These are phyloP conservation scores for Xeromyces bisporus DNA, from an alignment of 495 filamentous ascomycete genomes.

Conservation along the genomic window DNA sequence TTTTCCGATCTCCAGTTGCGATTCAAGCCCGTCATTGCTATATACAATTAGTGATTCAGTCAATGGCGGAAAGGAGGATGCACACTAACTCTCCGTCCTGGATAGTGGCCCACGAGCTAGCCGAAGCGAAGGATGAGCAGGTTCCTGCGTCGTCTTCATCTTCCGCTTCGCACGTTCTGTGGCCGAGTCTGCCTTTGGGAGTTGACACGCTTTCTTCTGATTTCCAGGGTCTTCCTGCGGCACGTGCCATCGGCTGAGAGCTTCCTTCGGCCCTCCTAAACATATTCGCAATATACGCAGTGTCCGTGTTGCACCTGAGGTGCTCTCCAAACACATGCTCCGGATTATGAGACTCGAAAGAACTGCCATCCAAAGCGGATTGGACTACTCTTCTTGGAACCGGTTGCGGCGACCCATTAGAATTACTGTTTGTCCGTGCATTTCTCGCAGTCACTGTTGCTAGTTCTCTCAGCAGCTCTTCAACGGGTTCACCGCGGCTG, in stretches of 20 bases:
- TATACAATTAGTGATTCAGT: too few relatives aligned
- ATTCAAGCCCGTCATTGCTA: too few relatives aligned
- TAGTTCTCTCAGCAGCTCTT: conserved; percentile 10
- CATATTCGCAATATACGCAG: background rate
- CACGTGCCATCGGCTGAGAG: background rate
- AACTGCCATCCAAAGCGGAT: too few relatives aligned
- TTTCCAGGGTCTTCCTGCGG: conserved; percentile 6
- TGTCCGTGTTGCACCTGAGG: too few relatives aligned
- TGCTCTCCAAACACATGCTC: too few relatives aligned
- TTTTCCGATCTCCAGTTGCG: too few relatives aligned
- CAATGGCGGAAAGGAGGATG: too few relatives aligned
- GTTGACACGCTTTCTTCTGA: conserved; percentile 1
- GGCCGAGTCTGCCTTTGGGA: background rate
- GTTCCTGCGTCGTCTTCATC: background rate
- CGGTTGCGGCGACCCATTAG: background rate
- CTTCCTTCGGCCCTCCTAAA: background rate
- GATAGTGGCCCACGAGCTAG: conserved; percentile 10
- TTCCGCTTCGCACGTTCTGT: conserved; percentile 1
- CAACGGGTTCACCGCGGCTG: conserved; percentile 8
- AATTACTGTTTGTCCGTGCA: background rate
- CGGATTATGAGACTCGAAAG: too few relatives aligned
- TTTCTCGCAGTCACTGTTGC: conserved; percentile 8
- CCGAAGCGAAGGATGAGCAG: conserved; percentile 7
- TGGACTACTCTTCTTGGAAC: background rate
- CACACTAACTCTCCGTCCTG: conserved; percentile 8